These are phyloP conservation scores for Passalora sequoiae DNA, from an alignment of 2,329 filamentous ascomycete species.

Conservation along the genomic window DNA sequence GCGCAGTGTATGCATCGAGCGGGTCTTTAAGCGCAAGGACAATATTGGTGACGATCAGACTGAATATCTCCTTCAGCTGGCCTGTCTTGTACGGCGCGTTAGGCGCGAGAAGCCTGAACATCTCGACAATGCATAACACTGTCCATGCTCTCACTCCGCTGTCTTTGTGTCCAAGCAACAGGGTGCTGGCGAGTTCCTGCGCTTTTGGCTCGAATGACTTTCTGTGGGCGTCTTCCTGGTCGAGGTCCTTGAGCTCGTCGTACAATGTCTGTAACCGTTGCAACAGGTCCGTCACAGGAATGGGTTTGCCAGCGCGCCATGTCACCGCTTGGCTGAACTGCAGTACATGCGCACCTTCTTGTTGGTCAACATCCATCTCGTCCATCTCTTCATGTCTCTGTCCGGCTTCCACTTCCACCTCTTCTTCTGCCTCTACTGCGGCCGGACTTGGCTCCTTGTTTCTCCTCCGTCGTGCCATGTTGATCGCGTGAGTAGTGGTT, in stretches of 20 bases:
- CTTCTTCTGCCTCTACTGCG: constrained; percentile 16
- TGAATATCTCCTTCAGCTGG: constrained; percentile 95
- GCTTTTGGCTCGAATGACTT: constrained; percentile 80
- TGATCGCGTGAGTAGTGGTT: no score
- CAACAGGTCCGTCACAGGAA: constrained; percentile 75
- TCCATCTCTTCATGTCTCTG: no score
- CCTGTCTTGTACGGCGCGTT: constrained; percentile 88
- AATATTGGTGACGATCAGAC: constrained; percentile 75
- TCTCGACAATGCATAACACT: constrained; percentile 84
- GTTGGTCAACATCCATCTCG: constrained; percentile 16
- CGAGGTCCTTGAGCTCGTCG: constrained; percentile 76
- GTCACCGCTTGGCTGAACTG: constrained; percentile 80
- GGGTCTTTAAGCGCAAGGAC: constrained; percentile 82
- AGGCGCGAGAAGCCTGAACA: constrained; percentile 86
- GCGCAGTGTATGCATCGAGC: constrained; percentile 81
- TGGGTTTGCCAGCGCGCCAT: constrained; percentile 87
- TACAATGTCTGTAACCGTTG: constrained; percentile 73
- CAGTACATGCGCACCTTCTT: constrained; percentile 41
- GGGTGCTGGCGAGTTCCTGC: constrained; percentile 74
- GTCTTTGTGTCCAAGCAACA: constrained; percentile 86
- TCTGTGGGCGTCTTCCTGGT: constrained; percentile 78
- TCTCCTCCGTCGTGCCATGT: constrained; percentile 19
- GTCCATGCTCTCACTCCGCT: constrained; percentile 86
- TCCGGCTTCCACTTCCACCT: constrained; percentile 19
- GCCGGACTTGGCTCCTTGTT: constrained; percentile 17